A percentile compares a stretch with the other conserved stretches of the same genome.
phyloP scores from a whole-genome alignment of 805 yeast genomes.

The Nakazawaea sp. region DNA sequence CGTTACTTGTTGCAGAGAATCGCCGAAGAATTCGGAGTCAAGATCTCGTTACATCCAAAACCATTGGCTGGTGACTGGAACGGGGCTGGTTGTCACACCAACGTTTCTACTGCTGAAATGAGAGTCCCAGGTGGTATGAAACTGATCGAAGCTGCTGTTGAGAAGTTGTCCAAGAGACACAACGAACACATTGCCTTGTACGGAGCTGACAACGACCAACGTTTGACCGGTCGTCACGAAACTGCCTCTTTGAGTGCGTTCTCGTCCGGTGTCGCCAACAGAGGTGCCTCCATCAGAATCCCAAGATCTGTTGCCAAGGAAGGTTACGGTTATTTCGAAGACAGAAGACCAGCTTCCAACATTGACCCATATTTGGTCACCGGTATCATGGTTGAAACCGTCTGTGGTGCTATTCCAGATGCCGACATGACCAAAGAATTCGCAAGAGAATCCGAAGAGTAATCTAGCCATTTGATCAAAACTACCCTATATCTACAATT shows the following conservation, averaged over 20 bases:
- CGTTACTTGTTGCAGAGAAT: conserved; percentile 89
- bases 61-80: conserved; percentile 99
- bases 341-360: conserved; percentile 99
- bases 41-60: conserved; percentile 98
- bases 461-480: not conserved
- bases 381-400: conserved; percentile 96
- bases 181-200: conserved; percentile 91
- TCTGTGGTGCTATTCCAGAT: conserved; percentile 89
- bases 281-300: conserved; percentile 98
- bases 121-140: conserved; percentile 96
- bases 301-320: conserved; percentile 98
- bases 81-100: conserved; percentile 99
- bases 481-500: not conserved
- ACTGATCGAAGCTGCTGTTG: conserved; percentile 85
- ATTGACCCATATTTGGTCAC: conserved; percentile 98
- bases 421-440: conserved; percentile 92
- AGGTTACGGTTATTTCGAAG: conserved; percentile 98
- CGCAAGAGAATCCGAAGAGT: conserved; percentile 57
- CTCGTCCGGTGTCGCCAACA: conserved; percentile 98
- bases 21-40: conserved; percentile 98
- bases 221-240: conserved; percentile 98
- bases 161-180: conserved; percentile 93
- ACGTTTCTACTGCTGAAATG: conserved; percentile 89
- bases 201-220: conserved; percentile 91
- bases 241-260: conserved; percentile 90